Evolutionary conservation across 139 green algal species (phyloP).

Genomic region (Chlamydomonas sphaeroides): DNA sequence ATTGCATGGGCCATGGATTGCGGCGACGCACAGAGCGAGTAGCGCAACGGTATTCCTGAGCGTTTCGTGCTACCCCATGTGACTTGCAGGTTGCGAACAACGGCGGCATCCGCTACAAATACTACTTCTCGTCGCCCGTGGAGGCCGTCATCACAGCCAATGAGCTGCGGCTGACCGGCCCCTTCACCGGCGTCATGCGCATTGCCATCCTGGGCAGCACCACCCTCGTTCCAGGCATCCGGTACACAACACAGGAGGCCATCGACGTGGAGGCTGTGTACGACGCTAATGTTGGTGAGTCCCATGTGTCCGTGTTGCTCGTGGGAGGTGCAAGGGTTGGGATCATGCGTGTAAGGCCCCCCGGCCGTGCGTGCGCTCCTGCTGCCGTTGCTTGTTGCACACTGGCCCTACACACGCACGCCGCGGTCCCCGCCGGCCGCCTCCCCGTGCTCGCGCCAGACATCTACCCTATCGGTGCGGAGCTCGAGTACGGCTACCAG

Average conservation of each 20-base stretch:
- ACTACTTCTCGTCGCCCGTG: conserved; percentile 5
- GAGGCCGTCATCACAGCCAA: neutral
- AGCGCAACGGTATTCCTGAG: no score
- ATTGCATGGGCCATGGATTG: no score
- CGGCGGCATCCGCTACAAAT: conserved; percentile 24
- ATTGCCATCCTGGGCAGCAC: no score
- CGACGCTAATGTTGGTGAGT: conserved; percentile 27
- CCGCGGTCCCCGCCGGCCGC: no score
- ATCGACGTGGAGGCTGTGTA: neutral
- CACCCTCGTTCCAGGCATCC: no score
- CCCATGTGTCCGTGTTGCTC: neutral
- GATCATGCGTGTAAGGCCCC: no score
- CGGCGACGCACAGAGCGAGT: no score
- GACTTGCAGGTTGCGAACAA: conserved; percentile 20
- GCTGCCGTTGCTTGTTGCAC: neutral
- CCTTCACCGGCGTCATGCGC: neutral
- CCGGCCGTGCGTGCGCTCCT: neutral
- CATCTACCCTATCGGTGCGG: conserved; percentile 27
- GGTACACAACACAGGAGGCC: no score
- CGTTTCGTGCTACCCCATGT: neutral
- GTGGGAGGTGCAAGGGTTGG: neutral
- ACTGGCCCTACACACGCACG: neutral
- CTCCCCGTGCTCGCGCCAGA: neutral
- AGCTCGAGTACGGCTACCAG: conserved; percentile 15
- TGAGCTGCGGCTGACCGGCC: neutral